phyloP scores from a whole-genome alignment of 2,329 filamentous ascomycete species.

The Curvularia lunata region DNA sequence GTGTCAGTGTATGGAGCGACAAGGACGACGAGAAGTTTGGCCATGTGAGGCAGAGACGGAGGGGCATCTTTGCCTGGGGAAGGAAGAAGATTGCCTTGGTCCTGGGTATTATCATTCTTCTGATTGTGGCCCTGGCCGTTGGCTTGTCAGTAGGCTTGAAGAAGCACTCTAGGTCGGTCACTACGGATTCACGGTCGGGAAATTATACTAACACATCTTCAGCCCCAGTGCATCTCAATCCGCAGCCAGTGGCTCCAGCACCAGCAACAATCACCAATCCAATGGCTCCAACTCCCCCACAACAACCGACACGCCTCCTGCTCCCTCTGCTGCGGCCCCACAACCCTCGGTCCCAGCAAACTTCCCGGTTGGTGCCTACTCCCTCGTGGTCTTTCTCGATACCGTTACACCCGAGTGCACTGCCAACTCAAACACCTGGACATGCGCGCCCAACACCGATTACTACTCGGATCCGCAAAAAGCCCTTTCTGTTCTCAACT shows the following conservation, averaged over 20 bases:
- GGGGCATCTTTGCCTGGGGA: constrained; percentile 41
- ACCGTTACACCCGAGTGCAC: constrained; percentile 64
- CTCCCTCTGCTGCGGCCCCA: constrained; percentile 25
- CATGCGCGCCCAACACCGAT: constrained; percentile 64
- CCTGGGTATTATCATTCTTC: constrained; percentile 36
- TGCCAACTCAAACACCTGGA: constrained; percentile 64
- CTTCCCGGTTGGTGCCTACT: constrained; percentile 69
- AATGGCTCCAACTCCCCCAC: constrained; percentile 12
- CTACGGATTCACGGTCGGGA: neutral
- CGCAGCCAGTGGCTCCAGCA: neutral
- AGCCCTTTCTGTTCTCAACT: constrained; percentile 63
- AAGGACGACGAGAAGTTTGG: constrained; percentile 43
- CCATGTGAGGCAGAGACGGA: constrained; percentile 32
- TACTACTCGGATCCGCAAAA: constrained; percentile 54
- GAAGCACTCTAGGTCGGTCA: constrained; percentile 38
- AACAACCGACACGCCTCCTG: constrained; percentile 16
- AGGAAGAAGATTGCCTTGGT: constrained; percentile 51
- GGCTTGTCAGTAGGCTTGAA: constrained; percentile 52
- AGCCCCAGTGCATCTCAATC: constrained; percentile 7
- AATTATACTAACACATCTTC: constrained; percentile 8
- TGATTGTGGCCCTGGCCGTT: constrained; percentile 49
- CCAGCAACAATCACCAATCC: neutral
- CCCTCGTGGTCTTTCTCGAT: constrained; percentile 64
- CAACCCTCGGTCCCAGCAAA: constrained; percentile 31
- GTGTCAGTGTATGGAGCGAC: constrained; percentile 48